Evolutionary conservation across 805 yeast genomes (phyloP).

Genomic region (Cyberlindnera petersonii): DNA sequence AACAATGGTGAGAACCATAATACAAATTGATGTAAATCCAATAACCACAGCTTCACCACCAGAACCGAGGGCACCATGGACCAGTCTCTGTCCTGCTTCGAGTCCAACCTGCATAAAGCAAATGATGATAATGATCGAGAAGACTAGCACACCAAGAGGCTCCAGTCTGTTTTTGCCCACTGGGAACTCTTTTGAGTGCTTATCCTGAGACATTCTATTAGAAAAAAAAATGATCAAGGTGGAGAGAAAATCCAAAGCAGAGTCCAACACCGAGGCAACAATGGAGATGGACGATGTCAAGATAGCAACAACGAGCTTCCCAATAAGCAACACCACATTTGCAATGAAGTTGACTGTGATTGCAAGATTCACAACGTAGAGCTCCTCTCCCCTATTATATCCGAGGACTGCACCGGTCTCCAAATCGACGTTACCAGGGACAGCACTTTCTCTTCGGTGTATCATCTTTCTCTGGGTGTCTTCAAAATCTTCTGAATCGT

Average conservation of each 20-base stretch:
- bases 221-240: constrained; percentile 67
- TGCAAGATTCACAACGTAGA: constrained; percentile 49
- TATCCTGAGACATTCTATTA: constrained; percentile 44
- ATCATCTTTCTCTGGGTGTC: constrained; percentile 1
- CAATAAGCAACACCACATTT: constrained; percentile 54
- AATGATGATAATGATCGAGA: constrained; percentile 64
- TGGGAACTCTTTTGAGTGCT: constrained; percentile 54
- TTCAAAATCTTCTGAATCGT: constrained; percentile 7
- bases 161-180: constrained; percentile 71
- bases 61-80: constrained; percentile 30
- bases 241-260: constrained; percentile 67
- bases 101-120: constrained; percentile 71
- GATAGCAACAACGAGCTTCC: constrained; percentile 57
- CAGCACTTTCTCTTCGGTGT: constrained; percentile 33
- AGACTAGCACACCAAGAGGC: constrained; percentile 74
- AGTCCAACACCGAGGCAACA: constrained; percentile 75
- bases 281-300: constrained; percentile 70
- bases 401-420: constrained; percentile 57
- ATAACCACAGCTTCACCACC: constrained; percentile 40
- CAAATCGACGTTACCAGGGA: constrained; percentile 57
- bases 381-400: constrained; percentile 39
- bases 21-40: constrained; percentile 45
- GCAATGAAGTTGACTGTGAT: constrained; percentile 60
- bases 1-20: constrained; percentile 62
- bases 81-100: constrained; percentile 50